Percentiles rank a stretch among this genome's conserved stretches.
These are phyloP conservation scores for Calonectria hawksworthii DNA, from an alignment of 2,329 filamentous ascomycete species.

Conservation along the genomic window DNA sequence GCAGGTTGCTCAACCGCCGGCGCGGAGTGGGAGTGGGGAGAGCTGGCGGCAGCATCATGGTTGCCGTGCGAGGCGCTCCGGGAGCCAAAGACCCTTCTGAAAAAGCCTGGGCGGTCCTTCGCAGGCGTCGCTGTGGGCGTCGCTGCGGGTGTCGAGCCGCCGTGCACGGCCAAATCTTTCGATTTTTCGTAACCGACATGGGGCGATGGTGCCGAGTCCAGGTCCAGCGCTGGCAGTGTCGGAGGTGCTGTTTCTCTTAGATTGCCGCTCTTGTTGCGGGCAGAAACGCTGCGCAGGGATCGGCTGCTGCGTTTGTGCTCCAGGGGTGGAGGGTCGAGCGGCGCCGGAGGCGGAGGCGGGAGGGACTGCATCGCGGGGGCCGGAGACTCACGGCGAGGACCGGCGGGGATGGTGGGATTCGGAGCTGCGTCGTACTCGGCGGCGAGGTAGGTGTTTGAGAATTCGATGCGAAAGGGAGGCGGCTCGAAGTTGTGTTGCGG, in stretches of 20 bases:
- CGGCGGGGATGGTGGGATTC: constrained; percentile 85
- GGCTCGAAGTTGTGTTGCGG: constrained; percentile 45
- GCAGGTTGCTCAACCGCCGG: constrained; percentile 46
- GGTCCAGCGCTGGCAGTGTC: constrained; percentile 52
- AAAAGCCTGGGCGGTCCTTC: constrained; percentile 88
- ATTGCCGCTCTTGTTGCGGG: constrained; percentile 46
- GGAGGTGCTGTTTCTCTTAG: constrained; percentile 44
- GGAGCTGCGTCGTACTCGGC: constrained; percentile 85
- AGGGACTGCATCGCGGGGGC: constrained; percentile 53
- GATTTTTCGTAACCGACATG: constrained; percentile 71
- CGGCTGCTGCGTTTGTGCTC: constrained; percentile 70
- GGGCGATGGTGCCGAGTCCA: constrained; percentile 70
- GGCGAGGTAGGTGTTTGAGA: constrained; percentile 61
- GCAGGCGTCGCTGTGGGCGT: constrained; percentile 58
- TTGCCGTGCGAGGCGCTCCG: constrained; percentile 60
- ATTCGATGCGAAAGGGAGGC: constrained; percentile 62
- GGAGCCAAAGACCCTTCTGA: constrained; percentile 89
- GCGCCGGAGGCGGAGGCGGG: constrained; percentile 56
- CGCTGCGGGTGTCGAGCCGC: constrained; percentile 66
- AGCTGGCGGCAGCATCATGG: constrained; percentile 38
- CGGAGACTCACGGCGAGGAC: constrained; percentile 70
- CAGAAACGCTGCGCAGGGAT: constrained; percentile 66
- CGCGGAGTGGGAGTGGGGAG: constrained; percentile 41
- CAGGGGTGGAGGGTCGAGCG: constrained; percentile 54
- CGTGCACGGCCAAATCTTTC: constrained; percentile 62